Conservation (phyloP, 352 stramenopile genomes). For the Phytopythium cucurbitacearum region DNA sequence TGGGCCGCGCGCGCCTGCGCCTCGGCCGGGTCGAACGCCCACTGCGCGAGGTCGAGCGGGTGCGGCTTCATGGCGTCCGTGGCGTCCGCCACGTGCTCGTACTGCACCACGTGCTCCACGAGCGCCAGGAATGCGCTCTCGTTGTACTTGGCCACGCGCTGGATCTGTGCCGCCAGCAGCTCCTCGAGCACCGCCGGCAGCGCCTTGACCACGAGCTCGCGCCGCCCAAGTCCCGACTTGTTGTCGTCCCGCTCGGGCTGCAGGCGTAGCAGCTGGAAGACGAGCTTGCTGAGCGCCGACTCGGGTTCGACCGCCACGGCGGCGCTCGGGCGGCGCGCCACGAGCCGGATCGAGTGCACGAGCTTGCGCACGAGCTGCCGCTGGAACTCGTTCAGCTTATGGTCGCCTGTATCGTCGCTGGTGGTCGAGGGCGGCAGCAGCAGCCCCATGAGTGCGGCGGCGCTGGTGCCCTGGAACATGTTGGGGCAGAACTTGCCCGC, state of each 20-base stretch:
- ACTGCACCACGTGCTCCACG: constrained; percentile 46
- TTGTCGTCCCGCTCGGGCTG: background rate
- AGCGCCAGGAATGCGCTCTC: constrained; percentile 27
- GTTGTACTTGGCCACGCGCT: constrained; percentile 59
- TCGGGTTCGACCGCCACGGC: constrained; percentile 33
- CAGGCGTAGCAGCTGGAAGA: constrained; percentile 47
- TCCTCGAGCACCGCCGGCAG: constrained; percentile 40
- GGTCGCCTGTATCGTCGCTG: constrained; percentile 7
- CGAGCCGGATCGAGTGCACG: constrained; percentile 44
- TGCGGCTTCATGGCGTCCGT: constrained; percentile 36
- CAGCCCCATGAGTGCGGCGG: constrained; percentile 43
- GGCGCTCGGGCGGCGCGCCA: constrained; percentile 22
- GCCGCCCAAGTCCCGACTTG: constrained; percentile 4
- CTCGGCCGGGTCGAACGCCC: constrained; percentile 95
- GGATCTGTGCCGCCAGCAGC: constrained; percentile 36
- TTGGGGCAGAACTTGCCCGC: constrained; percentile 55
- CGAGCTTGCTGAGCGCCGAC: constrained; percentile 43
- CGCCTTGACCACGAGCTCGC: too few species aligned
- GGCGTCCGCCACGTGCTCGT: constrained; percentile 21
- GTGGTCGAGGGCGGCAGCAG: constrained; percentile 13
- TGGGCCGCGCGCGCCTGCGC: constrained; percentile 41
- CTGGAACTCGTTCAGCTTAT: constrained; percentile 43
- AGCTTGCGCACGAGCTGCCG: constrained; percentile 40
- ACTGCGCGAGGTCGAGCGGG: constrained; percentile 92
- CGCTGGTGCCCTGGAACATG: constrained; percentile 64